Conservation (phyloP, 2,329 filamentous ascomycete species). For the Biscogniauxia marginata region DNA sequence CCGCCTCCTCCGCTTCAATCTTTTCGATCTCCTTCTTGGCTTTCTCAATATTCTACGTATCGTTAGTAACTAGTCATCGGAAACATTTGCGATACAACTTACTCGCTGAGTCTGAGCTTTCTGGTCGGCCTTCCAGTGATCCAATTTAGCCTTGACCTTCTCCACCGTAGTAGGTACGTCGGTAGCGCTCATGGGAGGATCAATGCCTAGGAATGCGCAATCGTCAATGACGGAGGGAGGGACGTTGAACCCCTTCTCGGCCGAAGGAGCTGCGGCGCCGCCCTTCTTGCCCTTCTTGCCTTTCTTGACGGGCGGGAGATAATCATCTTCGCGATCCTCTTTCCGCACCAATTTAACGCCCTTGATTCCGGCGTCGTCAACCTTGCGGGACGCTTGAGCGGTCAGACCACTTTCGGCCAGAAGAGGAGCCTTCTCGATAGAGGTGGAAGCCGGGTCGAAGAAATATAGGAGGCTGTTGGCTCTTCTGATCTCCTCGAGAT, state of each 20-base stretch:
- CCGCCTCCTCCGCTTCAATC: conserved; percentile 68
- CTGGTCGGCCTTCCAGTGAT: conserved; percentile 89
- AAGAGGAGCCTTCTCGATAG: conserved; percentile 64
- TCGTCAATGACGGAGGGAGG: conserved; percentile 91
- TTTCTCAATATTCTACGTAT: conserved; percentile 83
- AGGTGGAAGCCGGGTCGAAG: conserved; percentile 73
- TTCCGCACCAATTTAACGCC: conserved; percentile 82
- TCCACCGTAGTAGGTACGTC: conserved; percentile 79
- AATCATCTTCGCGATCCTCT: conserved; percentile 83
- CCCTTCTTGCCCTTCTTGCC: conserved; percentile 85
- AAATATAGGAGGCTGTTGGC: conserved; percentile 85
- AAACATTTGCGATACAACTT: conserved; percentile 38
- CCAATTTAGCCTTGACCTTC: conserved; percentile 90
- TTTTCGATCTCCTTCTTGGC: conserved; percentile 93
- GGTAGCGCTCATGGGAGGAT: conserved; percentile 81
- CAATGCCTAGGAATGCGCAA: conserved; percentile 77
- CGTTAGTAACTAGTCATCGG: conserved; percentile 29
- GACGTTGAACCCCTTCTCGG: conserved; percentile 69
- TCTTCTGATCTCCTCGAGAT: conserved; percentile 86
- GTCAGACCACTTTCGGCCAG: conserved; percentile 70
- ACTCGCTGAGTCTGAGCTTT: conserved; percentile 86
- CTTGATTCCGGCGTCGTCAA: conserved; percentile 82
- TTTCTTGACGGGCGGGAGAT: conserved; percentile 79
- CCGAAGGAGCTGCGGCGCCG: conserved; percentile 46
- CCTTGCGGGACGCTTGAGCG: conserved; percentile 76